Evolutionary conservation across 768 basidiomycete species (phyloP), one percentile per base, ranked within the genome.

Genomic region (Phlebiopsis flavidoalba): DNA sequence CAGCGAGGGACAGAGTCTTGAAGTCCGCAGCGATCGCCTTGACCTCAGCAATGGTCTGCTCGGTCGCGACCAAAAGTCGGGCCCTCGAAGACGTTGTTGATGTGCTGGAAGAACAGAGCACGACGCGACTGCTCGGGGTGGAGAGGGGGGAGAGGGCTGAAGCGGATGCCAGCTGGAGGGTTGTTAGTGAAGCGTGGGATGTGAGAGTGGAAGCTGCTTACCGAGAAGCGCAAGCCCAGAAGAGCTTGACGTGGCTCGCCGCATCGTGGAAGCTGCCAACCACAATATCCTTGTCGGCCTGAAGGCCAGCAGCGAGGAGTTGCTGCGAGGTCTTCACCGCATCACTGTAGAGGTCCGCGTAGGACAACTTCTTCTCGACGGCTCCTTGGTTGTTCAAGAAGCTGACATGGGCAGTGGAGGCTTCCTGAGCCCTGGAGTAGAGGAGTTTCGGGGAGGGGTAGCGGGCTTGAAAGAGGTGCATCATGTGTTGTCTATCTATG

Each of bases 201-300:
- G 40, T 2, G 40, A 12, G 8, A 43, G 40, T 43, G 40, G 2
- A 43, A 43, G 14, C 17, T n/a, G 53, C 65, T 24, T 46, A 64
- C 65, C 63, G 37, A 74, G 62, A n/a, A 49, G 70, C 71, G 60
- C 72, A 74, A 26, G 70, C 72, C 73, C 73, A 74, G 61, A 74
- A 74, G 0, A 69, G 63, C 15, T 62, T 65, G 50, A 73, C 69
- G 53, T 73, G 69, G 33, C 60, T 70, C 46, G 70, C 66, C 46
- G 72, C 69, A 63, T 72, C 70, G 22, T 65, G 56, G 57, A 74
- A 72, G 54, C 65, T 64, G 45, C 67, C 61, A 21, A 72, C 59
- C 11, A 73, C 69, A 53, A 70, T 63, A 57, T 73, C 65, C 24
- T n/a, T 61, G 35, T 60, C 64, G 24, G 65, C 62, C 40, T 59